phyloP scores from a whole-genome alignment of 768 basidiomycete genomes.

The Suillus ampliporus region DNA sequence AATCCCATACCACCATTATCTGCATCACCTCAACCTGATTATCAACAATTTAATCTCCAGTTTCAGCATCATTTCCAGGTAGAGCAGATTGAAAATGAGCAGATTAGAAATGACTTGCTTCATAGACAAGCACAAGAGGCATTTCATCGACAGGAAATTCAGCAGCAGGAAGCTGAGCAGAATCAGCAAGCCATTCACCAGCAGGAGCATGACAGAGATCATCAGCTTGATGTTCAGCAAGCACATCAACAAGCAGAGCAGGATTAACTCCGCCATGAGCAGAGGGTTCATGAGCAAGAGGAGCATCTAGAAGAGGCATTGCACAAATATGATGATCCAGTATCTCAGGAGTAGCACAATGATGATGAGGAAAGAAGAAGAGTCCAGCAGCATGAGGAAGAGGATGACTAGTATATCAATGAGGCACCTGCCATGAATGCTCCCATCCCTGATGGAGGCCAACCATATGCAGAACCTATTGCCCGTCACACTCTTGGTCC shows the following conservation, averaged over 20 bases:
- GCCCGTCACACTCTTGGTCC: constrained; percentile 6
- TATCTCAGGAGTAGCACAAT: background rate
- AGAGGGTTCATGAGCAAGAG: background rate
- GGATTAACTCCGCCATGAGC: background rate
- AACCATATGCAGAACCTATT: constrained; percentile 20
- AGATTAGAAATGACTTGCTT: background rate
- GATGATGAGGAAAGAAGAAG: background rate
- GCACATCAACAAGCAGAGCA: background rate
- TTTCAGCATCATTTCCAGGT: background rate
- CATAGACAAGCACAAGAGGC: background rate
- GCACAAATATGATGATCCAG: background rate
- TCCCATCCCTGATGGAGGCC: background rate
- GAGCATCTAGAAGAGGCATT: background rate
- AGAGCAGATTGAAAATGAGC: background rate
- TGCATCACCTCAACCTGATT: background rate
- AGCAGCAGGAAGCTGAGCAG: background rate
- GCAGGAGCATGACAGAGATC: background rate
- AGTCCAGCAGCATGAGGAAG: background rate
- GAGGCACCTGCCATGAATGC: constrained; percentile 8
- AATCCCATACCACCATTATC: no score
- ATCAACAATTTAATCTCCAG: background rate
- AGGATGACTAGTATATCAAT: background rate
- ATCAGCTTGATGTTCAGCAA: background rate
- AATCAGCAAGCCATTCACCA: background rate
- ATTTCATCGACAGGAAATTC: background rate